Base-by-base conservation (phyloP, 2,329 filamentous ascomycete genomes). In the Xylariales sp. region DNA sequence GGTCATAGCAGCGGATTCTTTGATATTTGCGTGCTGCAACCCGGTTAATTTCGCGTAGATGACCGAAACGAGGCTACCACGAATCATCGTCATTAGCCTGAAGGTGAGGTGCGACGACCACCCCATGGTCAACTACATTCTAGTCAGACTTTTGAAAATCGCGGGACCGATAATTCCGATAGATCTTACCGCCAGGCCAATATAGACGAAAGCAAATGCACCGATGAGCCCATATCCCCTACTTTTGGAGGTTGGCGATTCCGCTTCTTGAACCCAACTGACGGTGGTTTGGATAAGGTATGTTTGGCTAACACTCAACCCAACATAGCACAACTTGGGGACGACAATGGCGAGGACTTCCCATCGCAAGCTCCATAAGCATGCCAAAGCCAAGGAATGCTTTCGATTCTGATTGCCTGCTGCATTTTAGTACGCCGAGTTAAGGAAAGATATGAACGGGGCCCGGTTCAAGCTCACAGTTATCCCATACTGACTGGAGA, bases 201-300 rank as follows among this genome's bases (percentile, higher is more conserved):
- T 37, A 33, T 41, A 41, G n/a, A 41, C 39, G 11, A 41, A 32
- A 20, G 19, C 39, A 13, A 37, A 24, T 4, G 33, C 39, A 32
- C 27, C 39, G 21, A 41, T 37, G 19, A 41, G 32, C 14, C 43
- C 43, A 35, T 45, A 45, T 5, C 43, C 43, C 8, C 25, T 10
- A 21, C 27, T 42, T 15, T 34, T 17, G 10, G 19, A 28, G 15
- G 14, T 12, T 18, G 21, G 25, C 5, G 14, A 25, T 12, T 24
- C 30, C n/a, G 21, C 16, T 19, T 15, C 17, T 16, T 37, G 21
- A 4, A 41, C 35, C 14, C 18, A 41, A 13, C 25, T 31, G 16
- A 37, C 28, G 21, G 35, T 37, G 25, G 20, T 31, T 17, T 40
- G 33, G 20, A 45, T 38, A 10, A 45, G 33, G 24, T 29, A 41